Base-by-base conservation (phyloP, 2,329 filamentous ascomycete species). In the Alternaria arborescens region DNA sequence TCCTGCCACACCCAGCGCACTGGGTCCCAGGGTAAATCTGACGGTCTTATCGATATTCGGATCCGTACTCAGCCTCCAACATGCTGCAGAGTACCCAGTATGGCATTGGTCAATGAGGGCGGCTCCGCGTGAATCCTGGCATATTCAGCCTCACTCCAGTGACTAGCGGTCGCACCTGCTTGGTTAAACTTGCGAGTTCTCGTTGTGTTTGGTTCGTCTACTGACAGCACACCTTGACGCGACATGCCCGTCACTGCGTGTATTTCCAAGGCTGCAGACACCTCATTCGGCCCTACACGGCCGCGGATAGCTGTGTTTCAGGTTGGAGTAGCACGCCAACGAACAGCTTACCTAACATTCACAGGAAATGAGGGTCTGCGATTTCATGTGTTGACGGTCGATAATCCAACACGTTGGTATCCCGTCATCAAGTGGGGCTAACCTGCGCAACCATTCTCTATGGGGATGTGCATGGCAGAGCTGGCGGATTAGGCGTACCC, bases 11-110 rank as follows among this genome's bases (percentile, higher is more conserved):
- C 38, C 43, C 43, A 55, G 34, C 36, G 34, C 34, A 43, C 24
- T 55, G 60, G 65, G 60, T 62, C 36, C 22, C 34, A 56, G 53
- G 54, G 60, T 63, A 65, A 61, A 58, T 67, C 57, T 57, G 24
- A 28, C 48, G 42, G 47, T 54, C 53, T 18, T 53, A 52, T 55
- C 61, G 61, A 61, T 65, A 55, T 60, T 60, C 55, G 57, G 56
- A 59, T 55, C 55, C 42, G 50, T 47, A 42, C 54, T 54, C 58
- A 56, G 61, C 52, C 60, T 52, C 55, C 26, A 38, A n/a, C 52
- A 34, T 42, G 53, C 43, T 32, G 43, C 43, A 44, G 47, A 38
- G n/a, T 16, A 12, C 43, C n/a, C 51, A 55, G 38, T 32, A 47
- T 53, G 14, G 18, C 62, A 50, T 53, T 63, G 50, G 54, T 55